Base-by-base conservation (phyloP, 495 filamentous ascomycete genomes). In the Penicillium fimorum region DNA sequence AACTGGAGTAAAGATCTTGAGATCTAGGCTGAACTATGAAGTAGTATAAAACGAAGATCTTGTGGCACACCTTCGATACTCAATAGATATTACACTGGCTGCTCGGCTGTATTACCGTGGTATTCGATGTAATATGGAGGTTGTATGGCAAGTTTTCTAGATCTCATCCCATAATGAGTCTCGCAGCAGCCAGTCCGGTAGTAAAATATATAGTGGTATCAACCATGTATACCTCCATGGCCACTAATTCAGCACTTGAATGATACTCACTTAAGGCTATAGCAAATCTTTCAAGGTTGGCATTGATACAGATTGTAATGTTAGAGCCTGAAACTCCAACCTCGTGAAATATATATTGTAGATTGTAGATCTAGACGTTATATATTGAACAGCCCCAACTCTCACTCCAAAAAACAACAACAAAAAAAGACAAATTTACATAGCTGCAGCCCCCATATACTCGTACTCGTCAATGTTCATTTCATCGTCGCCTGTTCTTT, bases 1-100 rank as follows among this genome's bases (percentile, higher is more conserved):
- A 54, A 54, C 52, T 47, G 22, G 33, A 24, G 30, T 20, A 46
- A 8, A 13, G 50, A 53, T 53, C 40, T 53, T n/a, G 13, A 40
- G 30, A 54, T 46, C 43, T 54, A 47, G 30, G 38, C 35, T 47
- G 2, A 8, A 30, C 27, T 45, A 25, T n/a, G 2, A 5, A 18
- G 15, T 11, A 18, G 8, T 27, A 17, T 25, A 46, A 11, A 17
- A 32, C n/a, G 30, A 4, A 30, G 6, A 8, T 11, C 4, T 20
- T 1, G 8, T 32, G n/a, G 15, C 27, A 12, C n/a, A 13, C 2
- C 4, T 47, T 20, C n/a, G 30, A 1, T 47, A 4, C 27, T 47
- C 29, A 6, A 13, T 17, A 13, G 43, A 12, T n/a, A 29, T 46
- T 13, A n/a, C 2, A 24, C 6, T 6, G 5, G 12, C 18, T 17